A percentile compares a stretch with the other conserved stretches of the same genome.
Conservation (phyloP, 495 filamentous ascomycete species). For the Neurospora sp. region DNA sequence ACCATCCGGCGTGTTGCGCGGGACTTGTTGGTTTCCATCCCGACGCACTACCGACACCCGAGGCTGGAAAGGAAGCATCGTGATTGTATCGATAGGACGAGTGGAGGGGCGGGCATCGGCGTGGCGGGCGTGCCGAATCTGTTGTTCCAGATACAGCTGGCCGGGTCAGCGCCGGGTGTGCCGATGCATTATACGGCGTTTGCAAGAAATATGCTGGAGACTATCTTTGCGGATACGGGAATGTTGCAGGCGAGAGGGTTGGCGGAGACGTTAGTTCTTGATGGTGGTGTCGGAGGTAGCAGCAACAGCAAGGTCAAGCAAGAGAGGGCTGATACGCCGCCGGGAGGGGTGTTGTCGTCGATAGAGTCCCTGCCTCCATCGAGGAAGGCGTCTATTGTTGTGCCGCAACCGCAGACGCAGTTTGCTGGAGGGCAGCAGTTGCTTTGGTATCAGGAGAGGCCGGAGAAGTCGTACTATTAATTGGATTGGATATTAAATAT, state of each 20-base stretch:
- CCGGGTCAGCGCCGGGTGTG: slow-evolving; percentile 34
- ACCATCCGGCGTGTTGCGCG: slow-evolving; percentile 24
- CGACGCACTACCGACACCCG: slow-evolving; percentile 39
- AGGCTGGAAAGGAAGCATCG: slow-evolving; percentile 16
- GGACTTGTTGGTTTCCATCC: slow-evolving; percentile 32
- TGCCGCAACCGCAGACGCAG: neutral
- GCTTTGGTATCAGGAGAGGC: neutral
- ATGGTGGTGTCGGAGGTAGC: neutral
- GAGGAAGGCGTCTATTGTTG: neutral
- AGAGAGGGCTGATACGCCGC: neutral
- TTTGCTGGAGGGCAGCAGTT: neutral
- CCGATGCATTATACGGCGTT: slow-evolving; percentile 26
- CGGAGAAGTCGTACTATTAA: neutral
- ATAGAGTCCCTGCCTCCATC: neutral
- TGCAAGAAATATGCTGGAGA: slow-evolving; percentile 27
- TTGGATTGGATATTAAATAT: neutral
- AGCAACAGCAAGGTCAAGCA: neutral
- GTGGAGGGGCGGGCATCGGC: slow-evolving; percentile 31
- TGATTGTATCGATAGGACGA: slow-evolving; percentile 23
- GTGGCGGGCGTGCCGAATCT: slow-evolving; percentile 32
- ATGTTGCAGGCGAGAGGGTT: slow-evolving; percentile 33
- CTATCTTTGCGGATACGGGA: slow-evolving; percentile 35
- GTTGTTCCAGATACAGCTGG: slow-evolving; percentile 31
- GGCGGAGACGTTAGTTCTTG: slow-evolving; percentile 22
- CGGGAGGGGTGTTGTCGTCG: neutral